A percentile compares a stretch with the other conserved stretches of the same genome.
phyloP scores from a whole-genome alignment of 768 basidiomycete species.

The Leccinum obscurum region DNA sequence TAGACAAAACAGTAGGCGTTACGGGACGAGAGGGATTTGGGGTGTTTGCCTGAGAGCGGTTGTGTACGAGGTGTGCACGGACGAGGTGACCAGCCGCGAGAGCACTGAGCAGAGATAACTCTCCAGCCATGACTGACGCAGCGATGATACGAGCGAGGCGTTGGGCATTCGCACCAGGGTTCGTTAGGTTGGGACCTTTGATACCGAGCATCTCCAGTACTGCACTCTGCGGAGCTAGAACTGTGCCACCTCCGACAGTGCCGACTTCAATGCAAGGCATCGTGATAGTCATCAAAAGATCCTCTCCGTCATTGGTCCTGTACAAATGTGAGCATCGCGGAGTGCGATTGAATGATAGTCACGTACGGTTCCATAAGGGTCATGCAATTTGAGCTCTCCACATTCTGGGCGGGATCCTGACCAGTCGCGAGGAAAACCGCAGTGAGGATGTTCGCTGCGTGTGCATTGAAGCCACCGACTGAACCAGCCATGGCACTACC shows the following conservation, averaged over 20 bases:
- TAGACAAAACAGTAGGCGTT: conserved; percentile 48
- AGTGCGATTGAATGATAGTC: too few species aligned
- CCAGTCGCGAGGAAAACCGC: conserved; percentile 96
- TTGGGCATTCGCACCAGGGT: conserved; percentile 89
- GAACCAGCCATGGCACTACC: conserved; percentile 98
- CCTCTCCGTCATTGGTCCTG: conserved; percentile 85
- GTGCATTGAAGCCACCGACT: conserved; percentile 98
- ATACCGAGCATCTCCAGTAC: conserved; percentile 95
- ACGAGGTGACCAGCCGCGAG: conserved; percentile 95
- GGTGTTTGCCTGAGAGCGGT: conserved; percentile 80
- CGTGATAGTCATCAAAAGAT: conserved; percentile 88
- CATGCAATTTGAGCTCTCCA: conserved; percentile 98
- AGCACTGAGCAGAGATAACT: conserved; percentile 87
- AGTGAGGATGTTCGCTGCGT: conserved; percentile 96
- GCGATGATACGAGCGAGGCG: conserved; percentile 87
- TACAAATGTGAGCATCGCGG: conserved; percentile 1
- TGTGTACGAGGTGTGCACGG: conserved; percentile 90
- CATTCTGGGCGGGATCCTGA: conserved; percentile 99
- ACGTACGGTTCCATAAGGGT: conserved; percentile 97
- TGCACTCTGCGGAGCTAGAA: conserved; percentile 85
- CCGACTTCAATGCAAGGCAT: conserved; percentile 99
- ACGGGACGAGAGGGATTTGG: conserved; percentile 64
- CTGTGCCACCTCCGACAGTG: conserved; percentile 94
- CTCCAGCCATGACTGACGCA: conserved; percentile 96
- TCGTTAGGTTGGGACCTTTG: conserved; percentile 81